Percentiles rank a stretch among this genome's conserved stretches.
Conservation (phyloP, 768 basidiomycete species). For the Astraeus odoratus region DNA sequence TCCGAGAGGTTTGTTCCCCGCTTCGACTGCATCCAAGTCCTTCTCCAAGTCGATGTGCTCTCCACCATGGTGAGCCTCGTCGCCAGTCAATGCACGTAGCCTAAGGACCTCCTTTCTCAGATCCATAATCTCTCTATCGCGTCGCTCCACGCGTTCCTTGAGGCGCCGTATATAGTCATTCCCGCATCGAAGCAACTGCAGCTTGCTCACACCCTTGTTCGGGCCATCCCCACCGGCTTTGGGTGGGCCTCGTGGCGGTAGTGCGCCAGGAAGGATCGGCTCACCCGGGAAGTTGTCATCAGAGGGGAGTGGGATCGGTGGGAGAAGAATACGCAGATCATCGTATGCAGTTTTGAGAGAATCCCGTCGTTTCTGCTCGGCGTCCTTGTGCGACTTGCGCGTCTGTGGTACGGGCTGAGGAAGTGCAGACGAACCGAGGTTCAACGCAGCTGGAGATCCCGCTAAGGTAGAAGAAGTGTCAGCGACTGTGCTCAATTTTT, state of each 20-base stretch:
- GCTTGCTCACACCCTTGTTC: constrained; percentile 90
- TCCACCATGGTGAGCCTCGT: constrained; percentile 14
- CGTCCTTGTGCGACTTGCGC: constrained; percentile 89
- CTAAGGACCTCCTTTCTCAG: constrained; percentile 62
- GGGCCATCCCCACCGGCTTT: constrained; percentile 85
- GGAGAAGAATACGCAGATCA: constrained; percentile 74
- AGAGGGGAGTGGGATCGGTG: constrained; percentile 79
- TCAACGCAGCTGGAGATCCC: constrained; percentile 25
- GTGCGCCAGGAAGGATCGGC: constrained; percentile 76
- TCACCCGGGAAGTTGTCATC: constrained; percentile 67
- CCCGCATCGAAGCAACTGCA: constrained; percentile 84
- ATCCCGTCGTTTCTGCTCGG: constrained; percentile 96
- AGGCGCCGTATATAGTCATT: constrained; percentile 82
- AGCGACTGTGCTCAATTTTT: neutral
- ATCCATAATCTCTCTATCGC: constrained; percentile 70
- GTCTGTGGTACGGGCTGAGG: constrained; percentile 40
- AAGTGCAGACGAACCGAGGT: constrained; percentile 16
- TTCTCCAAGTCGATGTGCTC: constrained; percentile 20
- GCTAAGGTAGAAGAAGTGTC: constrained; percentile 22
- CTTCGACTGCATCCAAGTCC: constrained; percentile 27
- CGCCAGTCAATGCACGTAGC: constrained; percentile 37
- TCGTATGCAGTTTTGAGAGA: constrained; percentile 93
- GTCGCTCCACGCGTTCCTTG: constrained; percentile 67
- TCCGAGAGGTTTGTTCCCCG: constrained; percentile 14
- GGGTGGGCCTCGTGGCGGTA: constrained; percentile 86